These are phyloP conservation scores for Phaeosphaeria sp. DNA, from an alignment of 2,329 filamentous ascomycete species.

Conservation along the genomic window DNA sequence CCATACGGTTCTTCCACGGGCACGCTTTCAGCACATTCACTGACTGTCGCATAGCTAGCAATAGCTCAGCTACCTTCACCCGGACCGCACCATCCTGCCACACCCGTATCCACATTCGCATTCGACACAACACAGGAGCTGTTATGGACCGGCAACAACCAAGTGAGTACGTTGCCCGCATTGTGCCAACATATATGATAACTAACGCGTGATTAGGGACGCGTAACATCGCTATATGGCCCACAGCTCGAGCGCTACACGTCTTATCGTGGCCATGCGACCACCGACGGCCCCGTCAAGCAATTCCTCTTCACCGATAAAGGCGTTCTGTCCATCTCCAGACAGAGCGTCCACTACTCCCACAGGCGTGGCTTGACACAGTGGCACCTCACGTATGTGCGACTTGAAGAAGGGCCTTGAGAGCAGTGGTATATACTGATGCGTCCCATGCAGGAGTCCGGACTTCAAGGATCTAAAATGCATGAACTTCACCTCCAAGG, in stretches of 20 bases:
- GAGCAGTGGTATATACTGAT: slow-evolving; percentile 21
- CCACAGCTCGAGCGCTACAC: slow-evolving; percentile 87
- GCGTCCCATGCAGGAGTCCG: slow-evolving; percentile 58
- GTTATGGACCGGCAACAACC: slow-evolving; percentile 91
- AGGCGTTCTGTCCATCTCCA: slow-evolving; percentile 84
- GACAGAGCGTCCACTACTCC: slow-evolving; percentile 87
- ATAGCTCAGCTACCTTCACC: slow-evolving; percentile 82
- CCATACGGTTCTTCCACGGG: background rate
- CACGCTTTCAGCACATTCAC: slow-evolving; percentile 6
- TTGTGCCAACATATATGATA: background rate
- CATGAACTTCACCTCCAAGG: slow-evolving; percentile 93
- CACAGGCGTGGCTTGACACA: slow-evolving; percentile 78
- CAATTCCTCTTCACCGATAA: slow-evolving; percentile 92
- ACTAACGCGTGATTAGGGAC: slow-evolving; percentile 66
- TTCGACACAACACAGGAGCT: slow-evolving; percentile 92
- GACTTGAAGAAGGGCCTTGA: background rate
- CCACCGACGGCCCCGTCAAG: slow-evolving; percentile 76
- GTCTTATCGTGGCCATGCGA: slow-evolving; percentile 80
- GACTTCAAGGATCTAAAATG: slow-evolving; percentile 88
- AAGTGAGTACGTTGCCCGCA: slow-evolving; percentile 62
- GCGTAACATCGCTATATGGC: slow-evolving; percentile 87
- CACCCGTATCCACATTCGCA: slow-evolving; percentile 77
- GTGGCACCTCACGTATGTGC: slow-evolving; percentile 81
- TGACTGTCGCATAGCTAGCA: slow-evolving; percentile 65
- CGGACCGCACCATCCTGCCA: slow-evolving; percentile 69